Evolutionary conservation across 2,329 filamentous ascomycete species (phyloP).

Genomic region (Pestalotiopsis fici): DNA sequence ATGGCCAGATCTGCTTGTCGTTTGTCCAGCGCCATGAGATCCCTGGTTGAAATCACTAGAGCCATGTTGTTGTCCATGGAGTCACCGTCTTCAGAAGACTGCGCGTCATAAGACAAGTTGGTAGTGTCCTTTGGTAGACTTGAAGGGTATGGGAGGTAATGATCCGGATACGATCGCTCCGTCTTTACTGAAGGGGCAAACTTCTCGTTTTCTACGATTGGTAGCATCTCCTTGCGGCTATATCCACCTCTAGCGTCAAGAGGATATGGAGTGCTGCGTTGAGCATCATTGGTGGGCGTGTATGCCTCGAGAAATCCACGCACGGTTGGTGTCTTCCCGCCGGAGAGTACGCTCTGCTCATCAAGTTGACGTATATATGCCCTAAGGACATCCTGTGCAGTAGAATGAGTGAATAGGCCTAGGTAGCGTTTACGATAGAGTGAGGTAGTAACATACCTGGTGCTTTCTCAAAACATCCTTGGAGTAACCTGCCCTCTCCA

Average conservation of each 20-base stretch:
- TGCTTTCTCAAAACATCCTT: slow-evolving; percentile 54
- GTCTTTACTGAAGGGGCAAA: slow-evolving; percentile 39
- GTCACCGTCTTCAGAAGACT: slow-evolving; percentile 39
- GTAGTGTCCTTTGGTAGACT: slow-evolving; percentile 20
- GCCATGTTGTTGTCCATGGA: slow-evolving; percentile 36
- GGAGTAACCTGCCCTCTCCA: slow-evolving; percentile 60
- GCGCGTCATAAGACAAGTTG: slow-evolving; percentile 33
- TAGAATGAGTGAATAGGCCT: slow-evolving; percentile 16
- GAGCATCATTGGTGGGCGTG: slow-evolving; percentile 28
- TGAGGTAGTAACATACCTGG: slow-evolving; percentile 45
- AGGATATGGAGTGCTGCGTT: slow-evolving; percentile 26
- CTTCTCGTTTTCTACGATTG: slow-evolving; percentile 39
- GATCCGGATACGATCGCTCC: slow-evolving; percentile 35
- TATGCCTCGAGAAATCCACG: slow-evolving; percentile 52
- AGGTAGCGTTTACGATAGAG: slow-evolving; percentile 4
- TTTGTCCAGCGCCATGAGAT: slow-evolving; percentile 50
- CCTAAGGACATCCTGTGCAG: slow-evolving; percentile 54
- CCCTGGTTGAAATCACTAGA: slow-evolving; percentile 52
- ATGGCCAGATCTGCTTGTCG: slow-evolving; percentile 39
- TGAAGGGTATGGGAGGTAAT: slow-evolving; percentile 19
- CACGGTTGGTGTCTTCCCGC: slow-evolving; percentile 48
- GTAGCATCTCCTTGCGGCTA: slow-evolving; percentile 37
- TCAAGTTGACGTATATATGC: slow-evolving; percentile 64
- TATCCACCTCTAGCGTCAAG: slow-evolving; percentile 22
- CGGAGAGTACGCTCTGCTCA: slow-evolving; percentile 43